Evolutionary conservation across 257 asterid genomes (phyloP).

Genomic region (Jaltomata sinuosa): DNA sequence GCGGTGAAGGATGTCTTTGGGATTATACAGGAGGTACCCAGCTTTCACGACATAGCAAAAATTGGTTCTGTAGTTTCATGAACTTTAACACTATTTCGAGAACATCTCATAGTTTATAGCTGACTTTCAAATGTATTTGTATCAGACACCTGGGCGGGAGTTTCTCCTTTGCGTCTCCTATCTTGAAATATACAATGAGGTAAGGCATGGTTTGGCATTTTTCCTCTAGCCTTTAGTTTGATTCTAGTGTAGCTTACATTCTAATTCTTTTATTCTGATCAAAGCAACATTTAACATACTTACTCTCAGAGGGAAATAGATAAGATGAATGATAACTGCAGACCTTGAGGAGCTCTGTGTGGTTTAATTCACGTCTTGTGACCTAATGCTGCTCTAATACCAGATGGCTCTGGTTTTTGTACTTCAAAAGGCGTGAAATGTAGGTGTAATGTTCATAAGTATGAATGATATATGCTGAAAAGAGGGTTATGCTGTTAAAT

Average conservation of each 20-base stretch:
- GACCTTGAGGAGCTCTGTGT: neutral
- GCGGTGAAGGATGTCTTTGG: constrained; percentile 81
- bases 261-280: neutral
- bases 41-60: neutral
- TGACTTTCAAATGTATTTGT: constrained; percentile 6
- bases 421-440: too few species aligned
- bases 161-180: constrained; percentile 81
- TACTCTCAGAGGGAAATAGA: neutral
- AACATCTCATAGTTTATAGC: constrained; percentile 4
- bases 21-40: constrained; percentile 66
- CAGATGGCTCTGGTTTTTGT: neutral
- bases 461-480: too few species aligned
- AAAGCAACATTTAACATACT: neutral
- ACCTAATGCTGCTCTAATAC: neutral
- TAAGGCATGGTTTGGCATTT: neutral
- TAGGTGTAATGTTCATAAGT: too few species aligned
- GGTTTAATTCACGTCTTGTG: neutral
- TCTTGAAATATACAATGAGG: constrained; percentile 82
- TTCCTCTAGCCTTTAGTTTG: neutral
- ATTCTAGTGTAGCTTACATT: neutral
- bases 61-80: neutral
- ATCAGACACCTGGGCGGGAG: constrained; percentile 71
- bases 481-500: too few species aligned
- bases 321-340: neutral
- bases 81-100: neutral